Base-by-base conservation (phyloP, 2,329 filamentous ascomycete species). In the Fusarium nelsonii region DNA sequence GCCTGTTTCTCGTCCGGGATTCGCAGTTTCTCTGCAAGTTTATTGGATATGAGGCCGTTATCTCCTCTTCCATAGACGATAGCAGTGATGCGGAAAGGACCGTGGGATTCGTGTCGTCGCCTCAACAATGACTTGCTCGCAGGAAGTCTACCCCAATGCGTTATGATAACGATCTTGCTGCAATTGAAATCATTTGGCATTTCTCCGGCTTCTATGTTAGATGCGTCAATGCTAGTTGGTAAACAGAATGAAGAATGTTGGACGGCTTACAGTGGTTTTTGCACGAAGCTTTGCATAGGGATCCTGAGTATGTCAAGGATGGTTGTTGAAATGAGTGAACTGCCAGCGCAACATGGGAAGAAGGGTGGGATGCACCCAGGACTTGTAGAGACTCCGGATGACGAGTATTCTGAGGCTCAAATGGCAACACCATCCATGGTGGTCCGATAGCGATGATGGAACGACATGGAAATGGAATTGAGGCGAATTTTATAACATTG, bases 31-130 rank as follows among this genome's bases (percentile, higher is more conserved):
- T 60, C 54, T 12, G 54, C 61, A 20, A 59, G 23, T 4, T 36
- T 49, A 12, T 43, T 40, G n/a, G 62, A 65, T 23, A 65, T 48
- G n/a, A 65, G 43, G 1, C 62, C 62, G 7, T 30, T 30, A 8
- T 44, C 30, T 11, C 36, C 46, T 36, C 33, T 53, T 16, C 60
- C 53, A 12, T 34, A 52, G 6, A 65, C 16, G 18, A 59, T 4
- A 36, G 45, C 53, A 18, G 40, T 37, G 26, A 64, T 64, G 5
- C 59, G 53, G 1, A 51, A n/a, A 16, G 53, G 34, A 9, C 9
- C 18, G 9, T 48, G 53, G 15, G 36, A 39, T 14, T 33, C 18
- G 15, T 18, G 20, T 28, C 16, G 60, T 11, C 37, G 33, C 10
- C 20, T 41, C 15, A 26, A 1, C 20, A n/a, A 34, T 18, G 16